Percentiles rank a stretch among this genome's conserved stretches.
These are phyloP conservation scores for Candida lessepsii DNA, from an alignment of 805 yeast species.

Conservation along the genomic window DNA sequence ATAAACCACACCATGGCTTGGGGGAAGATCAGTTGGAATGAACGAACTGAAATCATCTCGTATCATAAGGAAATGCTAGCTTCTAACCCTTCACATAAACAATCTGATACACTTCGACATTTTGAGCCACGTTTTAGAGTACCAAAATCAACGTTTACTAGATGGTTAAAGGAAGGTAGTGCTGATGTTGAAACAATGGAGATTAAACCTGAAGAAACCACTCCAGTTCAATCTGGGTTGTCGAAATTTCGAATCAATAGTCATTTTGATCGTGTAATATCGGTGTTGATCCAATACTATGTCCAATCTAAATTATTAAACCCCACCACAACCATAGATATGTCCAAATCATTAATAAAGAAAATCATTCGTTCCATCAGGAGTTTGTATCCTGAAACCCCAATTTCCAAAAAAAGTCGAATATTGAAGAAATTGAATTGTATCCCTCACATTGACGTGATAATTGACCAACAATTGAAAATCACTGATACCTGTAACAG, in stretches of 20 bases:
- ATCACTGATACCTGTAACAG: slow-evolving; percentile 13
- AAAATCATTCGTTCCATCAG: neutral
- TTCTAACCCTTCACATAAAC: slow-evolving; percentile 20
- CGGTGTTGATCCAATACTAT: neutral
- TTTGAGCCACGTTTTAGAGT: slow-evolving; percentile 15
- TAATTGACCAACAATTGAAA: slow-evolving; percentile 12
- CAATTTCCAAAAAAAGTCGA: neutral
- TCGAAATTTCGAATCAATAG: no score
- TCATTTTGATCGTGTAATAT: no score
- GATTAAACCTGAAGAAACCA: no score
- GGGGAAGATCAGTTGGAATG: slow-evolving; percentile 6
- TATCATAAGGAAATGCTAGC: slow-evolving; percentile 20
- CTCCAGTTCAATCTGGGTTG: no score
- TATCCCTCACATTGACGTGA: neutral
- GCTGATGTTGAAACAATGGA: no score
- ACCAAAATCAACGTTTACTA: slow-evolving; percentile 18
- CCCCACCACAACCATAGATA: neutral
- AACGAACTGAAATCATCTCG: slow-evolving; percentile 18
- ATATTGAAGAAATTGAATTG: neutral
- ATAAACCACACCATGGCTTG: no score
- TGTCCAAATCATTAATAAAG: neutral
- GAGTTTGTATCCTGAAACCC: slow-evolving; percentile 2
- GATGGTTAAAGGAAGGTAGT: slow-evolving; percentile 18
- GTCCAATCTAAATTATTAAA: neutral
- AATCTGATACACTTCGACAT: slow-evolving; percentile 19